Evolutionary conservation across 805 yeast genomes (phyloP), one percentile per base, ranked within the genome.

Genomic region (Suhomyces sp.): DNA sequence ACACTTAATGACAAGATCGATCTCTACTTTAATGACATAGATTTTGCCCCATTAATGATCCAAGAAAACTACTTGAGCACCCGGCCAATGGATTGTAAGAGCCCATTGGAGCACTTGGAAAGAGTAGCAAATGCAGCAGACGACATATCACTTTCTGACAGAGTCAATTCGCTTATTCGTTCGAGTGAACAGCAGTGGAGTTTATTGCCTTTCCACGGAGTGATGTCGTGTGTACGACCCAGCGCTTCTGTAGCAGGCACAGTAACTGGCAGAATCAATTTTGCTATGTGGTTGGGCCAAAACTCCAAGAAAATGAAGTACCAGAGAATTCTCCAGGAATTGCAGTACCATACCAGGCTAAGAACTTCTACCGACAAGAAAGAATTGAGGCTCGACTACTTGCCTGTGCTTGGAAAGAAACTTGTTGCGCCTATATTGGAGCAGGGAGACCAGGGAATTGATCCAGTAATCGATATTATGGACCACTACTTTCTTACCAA

Each of bases 121-220:
- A 72, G 84, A 15, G 84, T 86, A 0, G 86, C 89, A 1, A 71
- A 76, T 25, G 98, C 99, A 0, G 89, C 98, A 0, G 90, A 90
- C 59, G 81, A 89, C 46, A 89, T 94, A 44, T 87, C 96, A n/a
- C 79, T 80, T 50, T 87, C 91, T 12, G 98, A 94, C 67, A 66
- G 86, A 21, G 86, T 92, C 22, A 97, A 90, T 63, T 75, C 83
- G 24, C 78, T 82, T 65, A 93, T 94, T 52, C 88, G 96, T 63
- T 87, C 96, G 43, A 81, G 93, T 40, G 97, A 92, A 58, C 98
- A 93, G 67, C 89, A 88, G 59, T 92, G 98, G 98, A 83, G 94
- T 54, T 76, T 93, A 53, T 79, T 94, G 76, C 99, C 98, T 6
- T 78, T 90, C 61, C 97, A 90, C 69, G 97, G 91, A 0, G 79